Evolutionary conservation across 495 filamentous ascomycete species (phyloP).

Genomic region (Neurospora sp.): DNA sequence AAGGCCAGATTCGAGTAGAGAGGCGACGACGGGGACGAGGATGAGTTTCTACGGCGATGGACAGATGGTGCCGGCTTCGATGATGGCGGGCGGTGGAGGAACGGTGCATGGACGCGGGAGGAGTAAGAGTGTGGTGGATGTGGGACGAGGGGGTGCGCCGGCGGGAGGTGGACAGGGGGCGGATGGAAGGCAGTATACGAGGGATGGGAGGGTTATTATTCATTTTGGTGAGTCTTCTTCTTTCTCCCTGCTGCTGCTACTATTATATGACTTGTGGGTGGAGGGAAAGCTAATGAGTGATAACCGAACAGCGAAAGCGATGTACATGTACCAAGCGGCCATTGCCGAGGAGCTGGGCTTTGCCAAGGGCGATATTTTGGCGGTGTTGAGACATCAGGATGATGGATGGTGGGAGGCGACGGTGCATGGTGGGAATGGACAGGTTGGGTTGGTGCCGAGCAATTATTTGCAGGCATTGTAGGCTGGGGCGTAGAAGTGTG

Average conservation of each 20-base stretch:
- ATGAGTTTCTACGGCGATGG: slow-evolving; percentile 49
- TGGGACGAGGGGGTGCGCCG: slow-evolving; percentile 10
- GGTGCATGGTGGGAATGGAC: slow-evolving; percentile 61
- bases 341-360: slow-evolving; percentile 95
- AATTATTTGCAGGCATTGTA: slow-evolving; percentile 84
- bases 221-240: slow-evolving; percentile 68
- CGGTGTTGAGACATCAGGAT: slow-evolving; percentile 85
- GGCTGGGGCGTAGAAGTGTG: not conserved
- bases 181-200: slow-evolving; percentile 55
- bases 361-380: slow-evolving; percentile 81
- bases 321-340: slow-evolving; percentile 89
- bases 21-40: slow-evolving; percentile 23
- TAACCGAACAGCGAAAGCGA: slow-evolving; percentile 58
- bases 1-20: slow-evolving; percentile 25
- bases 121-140: slow-evolving; percentile 74
- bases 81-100: slow-evolving; percentile 33
- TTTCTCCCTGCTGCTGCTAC: not conserved
- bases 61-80: slow-evolving; percentile 31
- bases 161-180: not conserved
- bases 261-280: no score
- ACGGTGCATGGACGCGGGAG: slow-evolving; percentile 30
- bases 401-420: slow-evolving; percentile 99
- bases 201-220: slow-evolving; percentile 78
- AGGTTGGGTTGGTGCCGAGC: slow-evolving; percentile 83
- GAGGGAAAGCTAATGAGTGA: slow-evolving; percentile 7